Evolutionary conservation across 2,329 filamentous ascomycete genomes (phyloP).

Genomic region (Diaporthe caulivora): DNA sequence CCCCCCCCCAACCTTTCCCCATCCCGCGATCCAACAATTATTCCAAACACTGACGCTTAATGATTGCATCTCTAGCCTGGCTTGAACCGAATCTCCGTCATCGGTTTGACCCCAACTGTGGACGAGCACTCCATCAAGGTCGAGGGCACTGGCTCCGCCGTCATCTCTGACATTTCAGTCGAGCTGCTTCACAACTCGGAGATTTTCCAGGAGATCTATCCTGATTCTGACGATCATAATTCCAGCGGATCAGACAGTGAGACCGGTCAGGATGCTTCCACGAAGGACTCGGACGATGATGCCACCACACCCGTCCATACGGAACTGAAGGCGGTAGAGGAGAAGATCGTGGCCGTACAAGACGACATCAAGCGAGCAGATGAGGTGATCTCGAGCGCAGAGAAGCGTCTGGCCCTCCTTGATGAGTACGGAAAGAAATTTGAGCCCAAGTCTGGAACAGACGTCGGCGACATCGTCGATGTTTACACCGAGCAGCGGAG

Average conservation of each 20-base stretch:
- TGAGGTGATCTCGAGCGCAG: slow-evolving; percentile 51
- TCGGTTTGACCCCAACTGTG: slow-evolving; percentile 65
- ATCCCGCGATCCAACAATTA: background rate
- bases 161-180: slow-evolving; percentile 73
- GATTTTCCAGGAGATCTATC: slow-evolving; percentile 66
- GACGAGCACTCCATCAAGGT: slow-evolving; percentile 71
- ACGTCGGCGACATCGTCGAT: slow-evolving; percentile 54
- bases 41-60: background rate
- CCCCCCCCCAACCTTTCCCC: no score
- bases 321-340: slow-evolving; percentile 48
- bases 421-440: slow-evolving; percentile 55
- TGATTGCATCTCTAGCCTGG: slow-evolving; percentile 56
- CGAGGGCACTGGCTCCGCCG: slow-evolving; percentile 68
- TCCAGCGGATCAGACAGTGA: slow-evolving; percentile 44
- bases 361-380: slow-evolving; percentile 47
- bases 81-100: slow-evolving; percentile 67
- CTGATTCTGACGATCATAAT: slow-evolving; percentile 56
- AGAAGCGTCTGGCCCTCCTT: slow-evolving; percentile 56
- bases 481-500: slow-evolving; percentile 58
- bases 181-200: slow-evolving; percentile 68
- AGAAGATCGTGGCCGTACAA: slow-evolving; percentile 48
- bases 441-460: slow-evolving; percentile 48
- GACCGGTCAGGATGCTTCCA: slow-evolving; percentile 46
- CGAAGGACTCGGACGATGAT: slow-evolving; percentile 43
- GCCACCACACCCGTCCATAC: slow-evolving; percentile 15